A percentile compares a stretch with the other conserved stretches of the same genome.
These are phyloP conservation scores for Funneliformis caledonium DNA, from an alignment of 371 early-diverging fungal species.

Conservation along the genomic window DNA sequence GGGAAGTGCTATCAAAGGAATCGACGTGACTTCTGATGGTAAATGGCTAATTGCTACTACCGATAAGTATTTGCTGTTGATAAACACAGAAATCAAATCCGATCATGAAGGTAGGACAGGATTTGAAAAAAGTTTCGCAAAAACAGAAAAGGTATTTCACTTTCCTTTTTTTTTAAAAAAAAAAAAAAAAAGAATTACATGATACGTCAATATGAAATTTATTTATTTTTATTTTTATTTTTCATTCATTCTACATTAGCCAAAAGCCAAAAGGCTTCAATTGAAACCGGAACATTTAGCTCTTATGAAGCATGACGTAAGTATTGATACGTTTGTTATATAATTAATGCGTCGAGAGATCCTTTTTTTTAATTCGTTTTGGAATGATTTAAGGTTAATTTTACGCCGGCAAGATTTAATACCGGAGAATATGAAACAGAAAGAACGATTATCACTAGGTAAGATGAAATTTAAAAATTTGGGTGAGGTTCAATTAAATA, in stretches of 20 bases:
- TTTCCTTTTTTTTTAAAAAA: not conserved
- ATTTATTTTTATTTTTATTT: not conserved
- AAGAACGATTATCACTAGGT: slow-evolving; percentile 74
- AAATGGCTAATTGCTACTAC: slow-evolving; percentile 90
- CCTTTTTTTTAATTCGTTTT: not conserved
- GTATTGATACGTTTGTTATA: not conserved
- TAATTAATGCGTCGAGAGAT: not conserved
- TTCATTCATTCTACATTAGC: slow-evolving; percentile 51
- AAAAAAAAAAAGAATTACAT: not conserved
- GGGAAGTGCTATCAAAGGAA: slow-evolving; percentile 86
- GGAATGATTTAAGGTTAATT: slow-evolving; percentile 57
- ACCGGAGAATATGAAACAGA: slow-evolving; percentile 72
- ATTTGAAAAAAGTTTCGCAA: slow-evolving; percentile 68
- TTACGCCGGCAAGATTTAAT: slow-evolving; percentile 94
- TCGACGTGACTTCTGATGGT: slow-evolving; percentile 92
- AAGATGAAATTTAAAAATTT: slow-evolving; percentile 1
- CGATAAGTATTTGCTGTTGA: slow-evolving; percentile 82
- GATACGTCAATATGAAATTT: not conserved
- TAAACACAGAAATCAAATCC: slow-evolving; percentile 63
- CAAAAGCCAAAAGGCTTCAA: slow-evolving; percentile 77
- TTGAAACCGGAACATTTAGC: slow-evolving; percentile 92
- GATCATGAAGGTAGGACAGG: slow-evolving; percentile 56
- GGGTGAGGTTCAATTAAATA: not conserved
- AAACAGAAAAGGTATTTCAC: slow-evolving; percentile 55
- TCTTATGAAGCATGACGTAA: slow-evolving; percentile 62